Percentiles rank a stretch among this genome's conserved stretches.
These are phyloP conservation scores for Paecilomyces formosus DNA, from an alignment of 2,329 filamentous ascomycete species.

Conservation along the genomic window DNA sequence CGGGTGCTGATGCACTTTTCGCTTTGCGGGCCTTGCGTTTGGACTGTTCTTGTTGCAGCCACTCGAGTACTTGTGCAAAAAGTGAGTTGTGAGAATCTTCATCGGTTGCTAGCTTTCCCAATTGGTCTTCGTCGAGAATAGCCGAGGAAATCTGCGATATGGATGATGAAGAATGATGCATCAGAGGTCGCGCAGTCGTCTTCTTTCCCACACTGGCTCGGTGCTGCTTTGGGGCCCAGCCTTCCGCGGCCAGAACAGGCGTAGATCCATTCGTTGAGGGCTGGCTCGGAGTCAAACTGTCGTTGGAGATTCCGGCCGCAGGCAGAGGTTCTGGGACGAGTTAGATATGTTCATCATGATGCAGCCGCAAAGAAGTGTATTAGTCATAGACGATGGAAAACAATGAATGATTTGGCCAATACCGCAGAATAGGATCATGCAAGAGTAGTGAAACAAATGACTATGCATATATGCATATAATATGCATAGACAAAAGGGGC, in stretches of 20 bases:
- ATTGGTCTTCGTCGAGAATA: conserved; percentile 17
- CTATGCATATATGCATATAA: too few species aligned
- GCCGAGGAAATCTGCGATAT: conserved; percentile 19
- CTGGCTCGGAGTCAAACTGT: neutral
- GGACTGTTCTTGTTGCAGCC: conserved; percentile 72
- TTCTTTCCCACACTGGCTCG: conserved; percentile 20
- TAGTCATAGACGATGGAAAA: neutral
- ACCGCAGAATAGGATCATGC: neutral
- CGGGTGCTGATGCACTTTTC: conserved; percentile 32
- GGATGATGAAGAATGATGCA: conserved; percentile 8
- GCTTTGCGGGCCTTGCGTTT: conserved; percentile 54
- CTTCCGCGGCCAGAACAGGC: neutral
- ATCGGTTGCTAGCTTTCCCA: conserved; percentile 14
- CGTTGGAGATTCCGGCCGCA: neutral
- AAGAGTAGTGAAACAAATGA: neutral
- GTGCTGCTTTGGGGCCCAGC: conserved; percentile 18
- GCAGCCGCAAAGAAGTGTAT: neutral
- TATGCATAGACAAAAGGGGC: neutral
- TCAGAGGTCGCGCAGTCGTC: conserved; percentile 16
- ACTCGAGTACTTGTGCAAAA: conserved; percentile 68
- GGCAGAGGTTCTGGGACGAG: neutral
- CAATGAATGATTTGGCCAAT: neutral
- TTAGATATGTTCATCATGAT: neutral
- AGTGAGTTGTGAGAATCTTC: conserved; percentile 37
- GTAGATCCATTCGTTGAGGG: neutral